phyloP scores from a whole-genome alignment of 1,284 basidiomycete species.

The Neolentinus lepideus region DNA sequence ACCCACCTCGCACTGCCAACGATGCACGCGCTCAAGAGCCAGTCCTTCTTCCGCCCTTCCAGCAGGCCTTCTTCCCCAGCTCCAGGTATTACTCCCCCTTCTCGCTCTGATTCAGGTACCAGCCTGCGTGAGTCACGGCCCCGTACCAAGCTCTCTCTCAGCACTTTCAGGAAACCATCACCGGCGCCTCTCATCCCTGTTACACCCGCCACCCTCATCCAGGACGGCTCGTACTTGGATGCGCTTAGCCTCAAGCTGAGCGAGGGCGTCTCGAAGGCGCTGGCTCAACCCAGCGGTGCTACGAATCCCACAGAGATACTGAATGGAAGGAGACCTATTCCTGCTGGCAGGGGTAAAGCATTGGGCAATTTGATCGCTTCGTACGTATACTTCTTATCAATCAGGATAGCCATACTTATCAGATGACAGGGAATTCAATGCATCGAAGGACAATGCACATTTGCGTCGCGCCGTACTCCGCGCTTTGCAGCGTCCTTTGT shows the following conservation, averaged over 20 bases:
- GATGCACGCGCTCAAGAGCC: slow-evolving; percentile 61
- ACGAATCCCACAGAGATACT: slow-evolving; percentile 42
- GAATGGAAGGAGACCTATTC: slow-evolving; percentile 60
- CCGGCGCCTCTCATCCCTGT: slow-evolving; percentile 29
- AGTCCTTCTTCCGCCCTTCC: slow-evolving; percentile 54
- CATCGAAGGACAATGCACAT: slow-evolving; percentile 53
- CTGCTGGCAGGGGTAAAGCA: slow-evolving; percentile 56
- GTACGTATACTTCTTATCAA: slow-evolving; percentile 33
- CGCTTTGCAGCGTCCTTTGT: slow-evolving; percentile 65
- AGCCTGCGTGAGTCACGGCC: slow-evolving; percentile 41
- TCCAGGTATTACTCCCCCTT: slow-evolving; percentile 24
- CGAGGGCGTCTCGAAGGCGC: slow-evolving; percentile 72
- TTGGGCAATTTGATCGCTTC: slow-evolving; percentile 61
- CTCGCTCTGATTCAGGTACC: slow-evolving; percentile 27
- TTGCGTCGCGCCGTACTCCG: slow-evolving; percentile 65
- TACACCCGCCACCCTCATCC: slow-evolving; percentile 43
- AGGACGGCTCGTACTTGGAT: slow-evolving; percentile 74
- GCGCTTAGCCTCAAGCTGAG: slow-evolving; percentile 67
- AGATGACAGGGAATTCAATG: slow-evolving; percentile 54
- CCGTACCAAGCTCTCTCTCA: slow-evolving; percentile 50
- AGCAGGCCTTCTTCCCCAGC: slow-evolving; percentile 58
- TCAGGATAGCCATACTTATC: background rate
- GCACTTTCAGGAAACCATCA: slow-evolving; percentile 42
- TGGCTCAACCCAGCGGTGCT: slow-evolving; percentile 54
- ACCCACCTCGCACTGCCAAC: slow-evolving; percentile 23